phyloP scores from a whole-genome alignment of 805 yeast species.

The Kuraishia floccosa region DNA sequence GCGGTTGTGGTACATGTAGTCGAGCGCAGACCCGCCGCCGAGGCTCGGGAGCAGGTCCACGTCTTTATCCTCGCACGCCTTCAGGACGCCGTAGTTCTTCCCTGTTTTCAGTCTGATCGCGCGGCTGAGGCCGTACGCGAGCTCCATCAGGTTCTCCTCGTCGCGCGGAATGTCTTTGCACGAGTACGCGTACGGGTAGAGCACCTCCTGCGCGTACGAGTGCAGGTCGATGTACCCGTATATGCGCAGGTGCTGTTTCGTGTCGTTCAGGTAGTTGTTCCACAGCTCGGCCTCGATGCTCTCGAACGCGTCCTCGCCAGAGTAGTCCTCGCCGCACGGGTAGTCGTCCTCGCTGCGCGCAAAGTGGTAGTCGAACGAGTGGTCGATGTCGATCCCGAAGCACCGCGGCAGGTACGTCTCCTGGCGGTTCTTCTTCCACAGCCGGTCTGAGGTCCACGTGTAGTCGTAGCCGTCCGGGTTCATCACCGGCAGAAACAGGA shows the following conservation, averaged over 20 bases:
- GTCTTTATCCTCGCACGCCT: slow-evolving; percentile 75
- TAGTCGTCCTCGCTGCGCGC: slow-evolving; percentile 41
- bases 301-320: slow-evolving; percentile 66
- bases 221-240: slow-evolving; percentile 77
- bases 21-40: slow-evolving; percentile 75
- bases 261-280: slow-evolving; percentile 33
- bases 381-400: slow-evolving; percentile 80
- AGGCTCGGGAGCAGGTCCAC: slow-evolving; percentile 61
- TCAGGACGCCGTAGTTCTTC: slow-evolving; percentile 52
- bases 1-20: slow-evolving; percentile 72
- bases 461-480: slow-evolving; percentile 89
- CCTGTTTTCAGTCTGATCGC: slow-evolving; percentile 58
- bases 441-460: slow-evolving; percentile 68
- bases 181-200: slow-evolving; percentile 76
- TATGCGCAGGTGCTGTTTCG: slow-evolving; percentile 44
- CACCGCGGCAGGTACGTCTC: slow-evolving; percentile 56
- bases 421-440: slow-evolving; percentile 88
- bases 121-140: slow-evolving; percentile 73
- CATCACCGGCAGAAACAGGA: slow-evolving; percentile 69
- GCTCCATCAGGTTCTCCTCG: slow-evolving; percentile 67
- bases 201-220: slow-evolving; percentile 74
- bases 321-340: slow-evolving; percentile 77
- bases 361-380: slow-evolving; percentile 72
- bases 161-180: slow-evolving; percentile 69
- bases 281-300: slow-evolving; percentile 45